Evolutionary conservation across 1,284 basidiomycete genomes (phyloP).

Genomic region (Coniferiporia sulphurascens): DNA sequence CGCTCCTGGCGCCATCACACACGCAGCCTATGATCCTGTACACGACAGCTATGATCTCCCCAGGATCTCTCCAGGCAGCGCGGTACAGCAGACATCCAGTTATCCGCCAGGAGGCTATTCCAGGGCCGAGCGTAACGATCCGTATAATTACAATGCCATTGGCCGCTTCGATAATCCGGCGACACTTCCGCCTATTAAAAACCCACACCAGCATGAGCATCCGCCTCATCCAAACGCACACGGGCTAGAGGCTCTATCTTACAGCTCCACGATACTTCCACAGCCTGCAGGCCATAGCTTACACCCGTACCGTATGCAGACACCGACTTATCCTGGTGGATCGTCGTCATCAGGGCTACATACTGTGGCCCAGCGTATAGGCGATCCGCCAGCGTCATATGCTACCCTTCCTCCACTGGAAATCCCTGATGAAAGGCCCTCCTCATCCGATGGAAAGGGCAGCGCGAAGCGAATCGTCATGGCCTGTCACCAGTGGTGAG

Average conservation of each 20-base stretch:
- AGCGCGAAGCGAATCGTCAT: slow-evolving; percentile 16
- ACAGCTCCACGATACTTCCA: slow-evolving; percentile 3
- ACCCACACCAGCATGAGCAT: slow-evolving; percentile 1
- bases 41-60: slow-evolving; percentile 15
- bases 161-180: slow-evolving; percentile 9
- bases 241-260: slow-evolving; percentile 1
- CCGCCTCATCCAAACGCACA: slow-evolving; percentile 5
- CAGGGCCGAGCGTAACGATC: slow-evolving; percentile 6
- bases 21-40: slow-evolving; percentile 17
- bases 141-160: not conserved
- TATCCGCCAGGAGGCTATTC: slow-evolving; percentile 6
- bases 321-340: not conserved
- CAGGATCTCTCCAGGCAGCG: not conserved
- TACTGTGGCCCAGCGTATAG: not conserved
- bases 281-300: not conserved
- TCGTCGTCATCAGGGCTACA: slow-evolving; percentile 1
- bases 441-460: slow-evolving; percentile 8
- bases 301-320: slow-evolving; percentile 11
- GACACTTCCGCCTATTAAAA: slow-evolving; percentile 11
- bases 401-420: slow-evolving; percentile 10
- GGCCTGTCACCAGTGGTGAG: slow-evolving; percentile 20
- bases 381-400: not conserved
- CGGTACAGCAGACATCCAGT: not conserved
- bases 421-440: slow-evolving; percentile 1
- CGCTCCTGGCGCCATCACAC: not conserved